A percentile compares a stretch with the other conserved stretches of the same genome.
Evolutionary conservation across 495 filamentous ascomycete species (phyloP).

Genomic region (Penicillium herquei): DNA sequence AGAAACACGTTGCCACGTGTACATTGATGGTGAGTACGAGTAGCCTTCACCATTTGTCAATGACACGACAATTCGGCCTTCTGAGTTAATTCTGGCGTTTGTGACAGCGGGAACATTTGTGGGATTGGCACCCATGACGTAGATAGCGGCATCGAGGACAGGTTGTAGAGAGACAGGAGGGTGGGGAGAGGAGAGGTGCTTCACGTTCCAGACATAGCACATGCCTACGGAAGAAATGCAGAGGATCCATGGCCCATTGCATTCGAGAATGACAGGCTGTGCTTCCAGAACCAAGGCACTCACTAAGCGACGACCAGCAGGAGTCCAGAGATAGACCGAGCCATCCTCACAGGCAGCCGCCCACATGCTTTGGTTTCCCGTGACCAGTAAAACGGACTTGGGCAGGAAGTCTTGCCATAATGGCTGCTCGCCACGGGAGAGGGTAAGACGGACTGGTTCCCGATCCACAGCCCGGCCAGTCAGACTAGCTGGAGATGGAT

Average conservation of each 20-base stretch:
- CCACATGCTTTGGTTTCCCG: conserved; percentile 89
- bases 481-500: conserved; percentile 57
- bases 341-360: conserved; percentile 91
- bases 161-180: conserved; percentile 89
- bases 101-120: conserved; percentile 76
- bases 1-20: conserved; percentile 88
- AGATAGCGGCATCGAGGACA: conserved; percentile 81
- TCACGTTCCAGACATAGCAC: conserved; percentile 92
- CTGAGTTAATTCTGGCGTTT: conserved; percentile 84
- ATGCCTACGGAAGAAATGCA: conserved; percentile 85
- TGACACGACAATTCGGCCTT: conserved; percentile 77
- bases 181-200: conserved; percentile 78
- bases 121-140: conserved; percentile 64
- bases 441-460: conserved; percentile 79
- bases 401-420: conserved; percentile 95
- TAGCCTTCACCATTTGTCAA: conserved; percentile 93
- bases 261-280: conserved; percentile 91
- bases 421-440: conserved; percentile 76
- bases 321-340: conserved; percentile 89
- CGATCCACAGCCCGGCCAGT: conserved; percentile 58
- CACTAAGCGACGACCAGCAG: conserved; percentile 81
- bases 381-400: conserved; percentile 75
- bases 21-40: conserved; percentile 77
- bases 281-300: conserved; percentile 85
- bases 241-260: conserved; percentile 82